phyloP scores from a whole-genome alignment of 2,329 filamentous ascomycete species.

The Hymenoscyphus occultus region DNA sequence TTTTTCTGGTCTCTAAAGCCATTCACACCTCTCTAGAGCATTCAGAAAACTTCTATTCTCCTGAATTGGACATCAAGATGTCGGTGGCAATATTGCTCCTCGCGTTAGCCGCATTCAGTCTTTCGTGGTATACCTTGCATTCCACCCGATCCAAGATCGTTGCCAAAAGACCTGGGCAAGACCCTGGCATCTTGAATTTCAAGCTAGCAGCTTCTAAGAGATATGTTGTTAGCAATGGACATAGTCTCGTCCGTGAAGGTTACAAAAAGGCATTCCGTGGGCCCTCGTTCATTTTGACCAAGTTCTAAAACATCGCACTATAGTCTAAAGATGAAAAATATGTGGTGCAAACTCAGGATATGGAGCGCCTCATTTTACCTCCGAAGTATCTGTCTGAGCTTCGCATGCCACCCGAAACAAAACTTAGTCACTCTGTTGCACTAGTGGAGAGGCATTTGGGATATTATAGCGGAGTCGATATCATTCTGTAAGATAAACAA shows the following conservation, averaged over 20 bases:
- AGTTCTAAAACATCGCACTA: not conserved
- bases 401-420: slow-evolving; percentile 8
- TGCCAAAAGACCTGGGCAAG: not conserved
- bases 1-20: too few relatives aligned
- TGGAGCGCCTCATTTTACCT: slow-evolving; percentile 1
- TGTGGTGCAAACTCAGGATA: slow-evolving; percentile 3
- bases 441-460: slow-evolving; percentile 7
- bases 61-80: not conserved
- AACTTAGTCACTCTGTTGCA: slow-evolving; percentile 5
- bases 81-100: not conserved
- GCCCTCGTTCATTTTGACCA: not conserved
- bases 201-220: not conserved
- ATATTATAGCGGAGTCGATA: slow-evolving; percentile 5
- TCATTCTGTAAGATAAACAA: not conserved
- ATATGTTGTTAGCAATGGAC: not conserved
- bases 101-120: not conserved
- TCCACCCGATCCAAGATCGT: not conserved
- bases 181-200: not conserved
- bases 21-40: too few relatives aligned
- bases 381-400: slow-evolving; percentile 9
- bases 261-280: not conserved
- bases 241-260: not conserved
- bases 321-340: slow-evolving; percentile 4
- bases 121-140: not conserved
- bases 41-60: too few relatives aligned